Evolutionary conservation across 73 alveolate species (phyloP), one percentile per base, ranked within the genome.

Genomic region (Uronychia binucleata): DNA sequence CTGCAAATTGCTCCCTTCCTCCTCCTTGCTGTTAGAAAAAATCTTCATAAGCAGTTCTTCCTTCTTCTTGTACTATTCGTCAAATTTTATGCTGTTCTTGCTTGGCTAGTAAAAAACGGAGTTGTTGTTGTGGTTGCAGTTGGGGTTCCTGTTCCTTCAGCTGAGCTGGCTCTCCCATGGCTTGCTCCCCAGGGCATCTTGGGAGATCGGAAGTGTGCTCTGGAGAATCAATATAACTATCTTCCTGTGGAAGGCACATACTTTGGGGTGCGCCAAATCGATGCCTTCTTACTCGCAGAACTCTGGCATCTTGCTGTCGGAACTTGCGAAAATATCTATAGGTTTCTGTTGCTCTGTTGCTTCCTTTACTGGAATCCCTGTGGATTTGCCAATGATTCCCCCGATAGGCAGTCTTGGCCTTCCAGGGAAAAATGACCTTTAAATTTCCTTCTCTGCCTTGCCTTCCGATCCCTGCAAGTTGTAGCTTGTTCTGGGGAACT

Each of bases 91-190:
- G 31, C 77, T 84, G 58, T 86, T 86, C 46, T 89, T 84, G n/a
- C 77, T 33, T 13, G 95, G 95, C 60, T 83, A 75, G 79, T 89
- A 84, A 86, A 84, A 89, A 29, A 86, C 78, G 75, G 74, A 75
- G 83, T 89, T 89, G 58, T 77, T 78, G 57, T 89, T 89, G 31
- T 89, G 95, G 75, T 89, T 89, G 81, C 95, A 89, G 83, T 89
- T 89, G 14, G 95, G 95, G 67, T 89, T 89, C 82, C 76, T 89
- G 79, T 89, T 89, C 58, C 92, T 46, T 46, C 67, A 11, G 19
- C 67, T 46, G 19, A 46, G 19, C 5, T 5, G 19, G 19, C 67
- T 46, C 67, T 46, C n/a, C 67, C 67, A 5, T 46, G 67, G n/a
- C n/a, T 19, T 46, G 19, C 67, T 46, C 5, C 5, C 19, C 5